Conservation (phyloP, 306 rosid species). For the Glycine tomentella region DNA sequence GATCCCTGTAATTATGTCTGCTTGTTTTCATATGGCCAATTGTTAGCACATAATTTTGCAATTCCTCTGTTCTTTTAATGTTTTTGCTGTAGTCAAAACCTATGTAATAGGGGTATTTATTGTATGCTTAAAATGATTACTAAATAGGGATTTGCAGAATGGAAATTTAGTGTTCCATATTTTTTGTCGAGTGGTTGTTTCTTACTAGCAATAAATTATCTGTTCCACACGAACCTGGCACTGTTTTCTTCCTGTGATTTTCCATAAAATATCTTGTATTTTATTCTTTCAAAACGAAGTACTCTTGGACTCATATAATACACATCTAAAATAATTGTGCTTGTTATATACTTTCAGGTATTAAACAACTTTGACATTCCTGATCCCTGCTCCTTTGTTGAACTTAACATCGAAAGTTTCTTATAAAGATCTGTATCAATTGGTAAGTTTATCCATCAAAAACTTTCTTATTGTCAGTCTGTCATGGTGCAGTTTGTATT, state of each 20-base stretch:
- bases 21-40: conserved; percentile 24
- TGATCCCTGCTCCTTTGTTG: conserved; percentile 93
- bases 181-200: not conserved
- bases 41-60: conserved; percentile 16
- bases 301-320: not conserved
- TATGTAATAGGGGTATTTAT: not conserved
- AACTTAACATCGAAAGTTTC: conserved; percentile 72
- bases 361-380: conserved; percentile 83
- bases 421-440: conserved; percentile 45
- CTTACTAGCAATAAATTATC: conserved; percentile 10
- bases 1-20: conserved; percentile 1
- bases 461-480: conserved; percentile 1
- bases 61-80: not conserved
- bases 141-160: not conserved
- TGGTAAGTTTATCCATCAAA: conserved; percentile 54
- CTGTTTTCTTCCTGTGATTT: not conserved
- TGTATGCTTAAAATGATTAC: not conserved
- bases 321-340: not conserved
- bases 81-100: not conserved
- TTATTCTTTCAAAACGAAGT: conserved; percentile 8
- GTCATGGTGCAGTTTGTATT: not conserved
- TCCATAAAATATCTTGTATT: not conserved
- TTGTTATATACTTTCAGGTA: conserved; percentile 65
- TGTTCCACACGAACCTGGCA: not conserved
- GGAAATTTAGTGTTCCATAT: not conserved